Evolutionary conservation across 2,329 filamentous ascomycete species (phyloP), one percentile per base, ranked within the genome.

Genomic region (Onygenales sp.): DNA sequence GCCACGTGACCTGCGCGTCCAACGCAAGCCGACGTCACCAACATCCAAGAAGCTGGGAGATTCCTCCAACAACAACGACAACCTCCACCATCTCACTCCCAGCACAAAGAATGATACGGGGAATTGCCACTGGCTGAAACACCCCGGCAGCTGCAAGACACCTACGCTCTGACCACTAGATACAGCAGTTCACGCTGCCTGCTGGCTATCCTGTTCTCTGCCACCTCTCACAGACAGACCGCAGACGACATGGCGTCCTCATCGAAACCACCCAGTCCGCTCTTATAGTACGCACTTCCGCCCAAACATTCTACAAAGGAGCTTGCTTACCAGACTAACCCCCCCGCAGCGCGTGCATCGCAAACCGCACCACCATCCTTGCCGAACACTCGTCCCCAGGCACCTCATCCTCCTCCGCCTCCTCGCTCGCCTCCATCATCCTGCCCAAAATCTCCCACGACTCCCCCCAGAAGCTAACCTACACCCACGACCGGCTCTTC

Each of bases 361-460:
- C 93, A 50, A 85, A 97, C 75, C 86, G 93, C 66, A 88, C 83
- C 53, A 97, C 91, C 45, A 95, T 98, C 72, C 84, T 98, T 57
- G 77, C 88, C 65, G 93, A 98, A 75, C 92, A 94, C 76, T 94
- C 89, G 48, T 85, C 89, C 36, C 89, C 89, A 2, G 87, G 90
- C 57, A 85, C 87, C 8, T 89, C 86, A 43, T 84, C 89, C 61
- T 87, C 89, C 54, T 90, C 89, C 63, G 88, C 90, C 58, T 94
- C 89, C 4, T 90, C 86, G 10, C 86, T 97, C 63, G 89, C 92
- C 61, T 93, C 90, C 44, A 78, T 96, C 63, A 90, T 98, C 75
- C 89, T 98, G 44, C 93, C 94, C 55, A 95, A 95, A 71, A 95
- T 98, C 77, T 79, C 80, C 53, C 93, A 98, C 75, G 74, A 78